These are phyloP conservation scores for Geotrichum europaeum DNA, from an alignment of 1,139 yeast genomes.

Conservation along the genomic window DNA sequence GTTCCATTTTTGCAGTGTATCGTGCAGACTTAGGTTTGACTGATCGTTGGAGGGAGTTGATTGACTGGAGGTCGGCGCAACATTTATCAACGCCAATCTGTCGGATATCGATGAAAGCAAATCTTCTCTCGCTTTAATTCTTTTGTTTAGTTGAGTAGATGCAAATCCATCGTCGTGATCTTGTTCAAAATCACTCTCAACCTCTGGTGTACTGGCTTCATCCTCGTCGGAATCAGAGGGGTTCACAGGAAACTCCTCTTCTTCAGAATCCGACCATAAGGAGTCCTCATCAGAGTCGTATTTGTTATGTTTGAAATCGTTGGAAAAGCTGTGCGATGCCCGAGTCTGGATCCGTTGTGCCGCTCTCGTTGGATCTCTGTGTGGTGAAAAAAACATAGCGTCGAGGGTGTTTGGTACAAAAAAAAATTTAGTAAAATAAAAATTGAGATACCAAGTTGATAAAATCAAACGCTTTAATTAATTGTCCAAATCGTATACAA, in stretches of 20 bases:
- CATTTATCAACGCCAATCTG: background rate
- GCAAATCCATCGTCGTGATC: constrained; percentile 2
- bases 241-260: constrained; percentile 23
- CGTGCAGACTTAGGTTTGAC: background rate
- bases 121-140: background rate
- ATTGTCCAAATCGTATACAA: background rate
- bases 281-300: constrained; percentile 21
- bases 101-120: background rate
- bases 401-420: too few relatives aligned
- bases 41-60: background rate
- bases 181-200: constrained; percentile 6
- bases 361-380: constrained; percentile 7
- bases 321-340: background rate
- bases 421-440: too few relatives aligned
- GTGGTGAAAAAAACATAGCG: constrained; percentile 11
- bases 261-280: constrained; percentile 24
- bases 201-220: constrained; percentile 8
- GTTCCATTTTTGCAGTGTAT: background rate
- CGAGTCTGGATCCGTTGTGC: constrained; percentile 8
- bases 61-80: background rate
- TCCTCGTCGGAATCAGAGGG: constrained; percentile 13
- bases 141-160: background rate
- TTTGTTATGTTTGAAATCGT: background rate
- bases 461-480: background rate
- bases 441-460: background rate